Percentiles rank a stretch among this genome's conserved stretches.
These are phyloP conservation scores for Chlorophyllum brunneum DNA, from an alignment of 768 basidiomycete genomes.

Conservation along the genomic window DNA sequence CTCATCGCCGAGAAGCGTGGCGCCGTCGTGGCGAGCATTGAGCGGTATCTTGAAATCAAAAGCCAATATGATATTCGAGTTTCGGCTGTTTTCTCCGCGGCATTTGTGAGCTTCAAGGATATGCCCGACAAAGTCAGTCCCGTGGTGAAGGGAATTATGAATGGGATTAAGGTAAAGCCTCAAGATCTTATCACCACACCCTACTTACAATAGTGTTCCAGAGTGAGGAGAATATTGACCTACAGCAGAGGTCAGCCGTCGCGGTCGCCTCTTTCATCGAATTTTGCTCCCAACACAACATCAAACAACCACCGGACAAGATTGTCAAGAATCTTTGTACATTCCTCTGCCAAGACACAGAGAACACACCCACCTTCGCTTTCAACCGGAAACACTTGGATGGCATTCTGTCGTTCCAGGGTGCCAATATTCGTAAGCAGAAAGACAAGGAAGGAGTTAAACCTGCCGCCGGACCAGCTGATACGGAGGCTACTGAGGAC, in stretches of 20 bases:
- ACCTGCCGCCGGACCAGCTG: constrained; percentile 35
- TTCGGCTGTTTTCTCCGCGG: constrained; percentile 85
- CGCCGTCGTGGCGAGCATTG: constrained; percentile 65
- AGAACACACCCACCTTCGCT: constrained; percentile 87
- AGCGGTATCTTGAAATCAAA: constrained; percentile 80
- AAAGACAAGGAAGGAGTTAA: constrained; percentile 27
- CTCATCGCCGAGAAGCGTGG: constrained; percentile 72
- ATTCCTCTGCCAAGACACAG: constrained; percentile 90
- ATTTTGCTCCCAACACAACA: constrained; percentile 70
- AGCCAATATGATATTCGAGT: constrained; percentile 83
- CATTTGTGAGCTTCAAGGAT: constrained; percentile 81
- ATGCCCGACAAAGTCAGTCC: constrained; percentile 94
- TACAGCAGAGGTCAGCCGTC: constrained; percentile 84
- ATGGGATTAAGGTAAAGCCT: constrained; percentile 82
- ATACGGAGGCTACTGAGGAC: constrained; percentile 48
- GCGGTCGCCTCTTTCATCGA: constrained; percentile 87
- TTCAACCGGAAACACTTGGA: constrained; percentile 54
- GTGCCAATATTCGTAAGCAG: constrained; percentile 26
- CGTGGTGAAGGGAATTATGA: constrained; percentile 95
- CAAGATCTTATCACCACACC: background rate
- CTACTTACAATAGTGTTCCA: constrained; percentile 24
- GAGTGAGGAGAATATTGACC: constrained; percentile 85
- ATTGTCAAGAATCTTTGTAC: constrained; percentile 97
- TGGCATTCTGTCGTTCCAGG: constrained; percentile 77
- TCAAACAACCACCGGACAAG: constrained; percentile 88